Base-by-base conservation (phyloP, 73 alveolate species). In the Uronychia setigera region DNA sequence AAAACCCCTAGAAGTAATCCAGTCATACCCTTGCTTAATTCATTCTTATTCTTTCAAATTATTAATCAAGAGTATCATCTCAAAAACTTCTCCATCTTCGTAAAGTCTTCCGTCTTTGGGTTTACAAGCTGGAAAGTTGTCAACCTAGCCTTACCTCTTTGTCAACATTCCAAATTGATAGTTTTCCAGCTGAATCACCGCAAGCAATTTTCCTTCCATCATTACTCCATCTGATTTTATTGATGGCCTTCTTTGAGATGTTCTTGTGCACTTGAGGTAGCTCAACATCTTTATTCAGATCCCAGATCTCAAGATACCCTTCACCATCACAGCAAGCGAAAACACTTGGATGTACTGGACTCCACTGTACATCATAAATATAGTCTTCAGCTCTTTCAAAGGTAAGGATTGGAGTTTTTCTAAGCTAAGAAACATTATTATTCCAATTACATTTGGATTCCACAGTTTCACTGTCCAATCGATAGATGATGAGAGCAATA, bases 381-480 rank as follows among this genome's bases (percentile, higher is more conserved):
- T 96, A 95, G 79, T 95, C 99, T 80, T 95, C 95, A 31, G 98
- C 80, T 60, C 88, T 91, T 83, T 94, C 97, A 57, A 97, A 93
- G 31, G 97, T 89, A 1, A 93, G 81, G 32, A 96, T 81, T 32
- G 96, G 95, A 26, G 88, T 96, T 28, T 86, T 88, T 76, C 91
- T 78, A 0, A 80, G 85, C 79, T 46, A 19, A 46, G 67, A 19
- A 11, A 19, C 5, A 19, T 46, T 11, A 19, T 11, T n/a, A n/a
- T n/a, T n/a, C n/a, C 67, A 19, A 5, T 19, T 46, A 46, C 67
- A 5, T 91, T 91, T 32, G 98, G 97, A 77, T 93, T 83, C 99
- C 99, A 97, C 79, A 97, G 92, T 58, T 92, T 94, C 0, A 96
- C 94, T 1, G 98, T 92, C 99, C 99, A 97, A 87, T 97, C 99